Conservation (phyloP, 768 basidiomycete genomes). For the Exsudoporus frostii region DNA sequence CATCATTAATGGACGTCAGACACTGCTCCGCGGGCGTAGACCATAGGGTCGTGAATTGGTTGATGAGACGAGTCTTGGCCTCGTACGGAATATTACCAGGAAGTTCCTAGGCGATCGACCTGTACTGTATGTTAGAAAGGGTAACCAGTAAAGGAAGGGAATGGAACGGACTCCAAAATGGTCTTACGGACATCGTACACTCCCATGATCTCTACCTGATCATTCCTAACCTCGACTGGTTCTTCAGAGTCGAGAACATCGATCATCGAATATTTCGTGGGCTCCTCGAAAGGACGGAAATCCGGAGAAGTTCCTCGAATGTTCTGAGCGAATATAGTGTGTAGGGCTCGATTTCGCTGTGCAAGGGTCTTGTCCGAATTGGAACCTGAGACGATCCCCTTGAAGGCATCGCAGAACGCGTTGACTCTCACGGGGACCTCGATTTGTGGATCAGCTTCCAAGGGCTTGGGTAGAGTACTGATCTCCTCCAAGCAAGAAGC, state of each 20-base stretch:
- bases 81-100: conserved; percentile 40
- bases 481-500: conserved; percentile 33
- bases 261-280: conserved; percentile 7
- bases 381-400: conserved; percentile 31
- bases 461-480: conserved; percentile 37
- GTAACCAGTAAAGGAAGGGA: neutral
- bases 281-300: conserved; percentile 34
- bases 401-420: conserved; percentile 43
- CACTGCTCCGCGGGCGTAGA: conserved; percentile 32
- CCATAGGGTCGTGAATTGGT: conserved; percentile 37
- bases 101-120: conserved; percentile 42
- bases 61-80: conserved; percentile 38
- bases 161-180: conserved; percentile 34
- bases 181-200: conserved; percentile 33
- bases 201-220: conserved; percentile 20
- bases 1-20: conserved; percentile 32
- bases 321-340: conserved; percentile 31
- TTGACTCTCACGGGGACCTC: conserved; percentile 46
- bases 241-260: conserved; percentile 11
- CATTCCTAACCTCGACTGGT: neutral
- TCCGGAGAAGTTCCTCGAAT: conserved; percentile 42
- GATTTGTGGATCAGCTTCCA: conserved; percentile 39
- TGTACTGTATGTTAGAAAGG: conserved; percentile 12
- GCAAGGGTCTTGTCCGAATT: conserved; percentile 35
- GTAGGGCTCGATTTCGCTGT: conserved; percentile 34